These are phyloP conservation scores for Asterophora parasitica DNA, from an alignment of 768 basidiomycete species.

Conservation along the genomic window DNA sequence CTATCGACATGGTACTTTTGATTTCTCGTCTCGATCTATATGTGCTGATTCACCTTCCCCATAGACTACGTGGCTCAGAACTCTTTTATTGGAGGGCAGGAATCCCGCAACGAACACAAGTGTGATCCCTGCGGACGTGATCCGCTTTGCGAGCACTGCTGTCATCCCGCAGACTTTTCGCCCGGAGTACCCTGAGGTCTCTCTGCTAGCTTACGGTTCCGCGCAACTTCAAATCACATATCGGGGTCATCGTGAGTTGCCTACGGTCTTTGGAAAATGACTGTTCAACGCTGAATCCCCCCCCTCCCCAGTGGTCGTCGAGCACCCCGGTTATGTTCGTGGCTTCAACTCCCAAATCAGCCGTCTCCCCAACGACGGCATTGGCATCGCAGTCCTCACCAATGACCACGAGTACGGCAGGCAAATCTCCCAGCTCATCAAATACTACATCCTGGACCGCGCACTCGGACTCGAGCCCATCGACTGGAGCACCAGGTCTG, in stretches of 20 bases:
- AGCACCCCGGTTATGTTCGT: slow-evolving; percentile 9
- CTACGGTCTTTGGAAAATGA: background rate
- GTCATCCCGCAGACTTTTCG: slow-evolving; percentile 15
- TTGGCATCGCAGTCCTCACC: slow-evolving; percentile 23
- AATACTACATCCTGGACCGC: slow-evolving; percentile 22
- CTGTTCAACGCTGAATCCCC: background rate
- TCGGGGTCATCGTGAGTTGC: slow-evolving; percentile 20
- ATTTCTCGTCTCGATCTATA: too few species aligned
- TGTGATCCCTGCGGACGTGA: slow-evolving; percentile 21
- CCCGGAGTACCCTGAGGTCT: slow-evolving; percentile 22
- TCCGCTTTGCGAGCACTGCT: slow-evolving; percentile 20
- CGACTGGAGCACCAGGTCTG: slow-evolving; percentile 22
- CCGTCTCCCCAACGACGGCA: slow-evolving; percentile 11
- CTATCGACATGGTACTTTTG: slow-evolving; percentile 25
- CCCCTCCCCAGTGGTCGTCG: slow-evolving; percentile 5
- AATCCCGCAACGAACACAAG: slow-evolving; percentile 18
- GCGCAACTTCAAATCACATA: slow-evolving; percentile 21
- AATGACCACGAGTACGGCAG: slow-evolving; percentile 23
- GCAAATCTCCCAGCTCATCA: slow-evolving; percentile 17
- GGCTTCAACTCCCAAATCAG: slow-evolving; percentile 13
- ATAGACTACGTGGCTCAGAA: slow-evolving; percentile 27
- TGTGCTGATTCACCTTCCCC: background rate
- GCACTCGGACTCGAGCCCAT: slow-evolving; percentile 19
- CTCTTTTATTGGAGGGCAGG: slow-evolving; percentile 22
- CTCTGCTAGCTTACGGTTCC: slow-evolving; percentile 22